Evolutionary conservation across 2,329 filamentous ascomycete species (phyloP).

Genomic region (Mollisia scopiformis): DNA sequence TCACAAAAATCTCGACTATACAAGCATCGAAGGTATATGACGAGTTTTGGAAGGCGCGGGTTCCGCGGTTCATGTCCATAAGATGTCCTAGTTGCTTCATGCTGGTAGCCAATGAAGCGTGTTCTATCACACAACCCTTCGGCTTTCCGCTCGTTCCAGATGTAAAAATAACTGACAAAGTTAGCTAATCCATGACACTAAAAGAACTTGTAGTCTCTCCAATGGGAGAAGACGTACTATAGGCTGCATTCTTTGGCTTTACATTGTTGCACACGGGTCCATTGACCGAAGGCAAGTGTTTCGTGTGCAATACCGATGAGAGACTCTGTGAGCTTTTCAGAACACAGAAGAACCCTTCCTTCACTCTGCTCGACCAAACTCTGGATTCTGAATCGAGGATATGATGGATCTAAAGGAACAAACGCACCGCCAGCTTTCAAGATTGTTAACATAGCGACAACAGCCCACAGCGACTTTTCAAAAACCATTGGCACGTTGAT

Average conservation of each 20-base stretch:
- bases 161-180: slow-evolving; percentile 17
- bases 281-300: neutral
- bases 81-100: neutral
- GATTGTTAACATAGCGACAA: slow-evolving; percentile 33
- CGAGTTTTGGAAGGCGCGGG: slow-evolving; percentile 12
- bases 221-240: neutral
- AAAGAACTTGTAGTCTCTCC: too few species aligned
- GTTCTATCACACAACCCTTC: slow-evolving; percentile 19
- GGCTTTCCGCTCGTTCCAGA: slow-evolving; percentile 24
- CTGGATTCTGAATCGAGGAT: slow-evolving; percentile 5
- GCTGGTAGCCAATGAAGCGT: slow-evolving; percentile 11
- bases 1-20: slow-evolving; percentile 17
- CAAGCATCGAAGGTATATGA: slow-evolving; percentile 22
- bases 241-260: neutral
- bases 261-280: neutral
- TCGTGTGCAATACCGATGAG: neutral
- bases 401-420: slow-evolving; percentile 32
- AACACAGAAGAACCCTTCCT: slow-evolving; percentile 1
- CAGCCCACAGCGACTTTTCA: slow-evolving; percentile 31
- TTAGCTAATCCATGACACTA: too few species aligned
- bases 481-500: slow-evolving; percentile 23
- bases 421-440: slow-evolving; percentile 33
- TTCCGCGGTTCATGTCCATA: neutral
- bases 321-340: neutral
- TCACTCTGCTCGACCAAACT: slow-evolving; percentile 3